Evolutionary conservation across 768 basidiomycete species (phyloP).

Genomic region (Lactifluus subvellereus): DNA sequence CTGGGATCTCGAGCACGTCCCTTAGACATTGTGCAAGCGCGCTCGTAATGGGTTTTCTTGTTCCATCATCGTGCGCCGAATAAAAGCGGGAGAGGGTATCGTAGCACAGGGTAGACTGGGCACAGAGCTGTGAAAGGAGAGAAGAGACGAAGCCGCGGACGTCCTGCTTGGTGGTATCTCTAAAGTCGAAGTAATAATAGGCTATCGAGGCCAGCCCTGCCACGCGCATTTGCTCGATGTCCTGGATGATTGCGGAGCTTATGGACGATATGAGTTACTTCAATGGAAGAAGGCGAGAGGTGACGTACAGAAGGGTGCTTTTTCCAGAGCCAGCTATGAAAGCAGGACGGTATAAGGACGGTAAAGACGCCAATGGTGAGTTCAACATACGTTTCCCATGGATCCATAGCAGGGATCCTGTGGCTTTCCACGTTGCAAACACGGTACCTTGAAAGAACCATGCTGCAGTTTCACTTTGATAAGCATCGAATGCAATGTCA

Average conservation of each 20-base stretch:
- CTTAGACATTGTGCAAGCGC: neutral
- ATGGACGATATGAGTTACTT: neutral
- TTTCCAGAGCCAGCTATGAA: constrained; percentile 1
- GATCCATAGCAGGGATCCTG: neutral
- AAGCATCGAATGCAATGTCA: no score
- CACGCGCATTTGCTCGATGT: neutral
- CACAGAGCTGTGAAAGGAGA: constrained; percentile 1
- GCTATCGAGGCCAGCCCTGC: neutral
- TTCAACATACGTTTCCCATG: constrained; percentile 5
- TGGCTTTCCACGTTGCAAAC: neutral
- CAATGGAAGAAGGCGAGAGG: neutral
- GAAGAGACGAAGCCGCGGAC: neutral
- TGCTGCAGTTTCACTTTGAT: no score
- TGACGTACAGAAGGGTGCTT: constrained; percentile 5
- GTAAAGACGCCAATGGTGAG: fast-evolving
- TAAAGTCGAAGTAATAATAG: no score
- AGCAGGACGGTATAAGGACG: neutral
- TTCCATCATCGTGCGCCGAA: neutral
- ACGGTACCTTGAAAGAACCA: neutral
- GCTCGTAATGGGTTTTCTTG: neutral
- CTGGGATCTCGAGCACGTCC: neutral
- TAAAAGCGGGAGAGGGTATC: neutral
- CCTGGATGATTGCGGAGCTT: constrained; percentile 6
- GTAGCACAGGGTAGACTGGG: neutral
- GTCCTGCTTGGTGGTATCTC: neutral